These are phyloP conservation scores for Chernovozyma aurita DNA, from an alignment of 1,139 yeast genomes.

Conservation along the genomic window DNA sequence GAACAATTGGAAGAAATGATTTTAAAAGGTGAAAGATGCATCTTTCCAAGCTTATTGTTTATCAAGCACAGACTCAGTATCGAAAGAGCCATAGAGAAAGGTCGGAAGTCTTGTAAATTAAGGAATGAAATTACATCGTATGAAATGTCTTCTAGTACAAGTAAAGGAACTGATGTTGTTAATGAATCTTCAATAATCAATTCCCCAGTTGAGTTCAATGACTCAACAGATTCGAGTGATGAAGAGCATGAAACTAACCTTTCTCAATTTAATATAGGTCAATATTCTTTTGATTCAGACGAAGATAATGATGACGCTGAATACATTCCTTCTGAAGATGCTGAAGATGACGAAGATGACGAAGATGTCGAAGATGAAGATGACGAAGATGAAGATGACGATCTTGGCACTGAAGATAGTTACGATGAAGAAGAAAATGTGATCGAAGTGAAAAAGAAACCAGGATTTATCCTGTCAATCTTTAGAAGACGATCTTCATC, in stretches of 20 bases:
- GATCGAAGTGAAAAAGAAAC: neutral
- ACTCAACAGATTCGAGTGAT: conserved; percentile 9
- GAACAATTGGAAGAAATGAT: conserved; percentile 54
- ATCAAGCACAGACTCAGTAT: conserved; percentile 59
- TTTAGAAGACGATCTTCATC: conserved; percentile 2
- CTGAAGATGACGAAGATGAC: conserved; percentile 3
- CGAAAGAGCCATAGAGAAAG: conserved; percentile 60
- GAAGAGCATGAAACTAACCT: conserved; percentile 2
- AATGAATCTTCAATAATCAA: conserved; percentile 9
- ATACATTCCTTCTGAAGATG: conserved; percentile 9
- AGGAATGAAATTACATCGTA: neutral
- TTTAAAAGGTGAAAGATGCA: conserved; percentile 57
- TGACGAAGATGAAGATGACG: conserved; percentile 8
- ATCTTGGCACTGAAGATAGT: conserved; percentile 1
- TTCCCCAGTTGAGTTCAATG: conserved; percentile 10
- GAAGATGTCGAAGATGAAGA: conserved; percentile 7
- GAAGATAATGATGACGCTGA: conserved; percentile 12
- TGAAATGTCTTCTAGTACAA: conserved; percentile 7
- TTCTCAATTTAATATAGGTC: conserved; percentile 2
- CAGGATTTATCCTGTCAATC: conserved; percentile 2
- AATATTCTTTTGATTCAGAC: conserved; percentile 7
- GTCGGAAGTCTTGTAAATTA: conserved; percentile 21
- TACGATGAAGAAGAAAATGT: conserved; percentile 1
- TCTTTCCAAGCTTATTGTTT: conserved; percentile 64
- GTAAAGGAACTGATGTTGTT: conserved; percentile 6